Evolutionary conservation across 768 basidiomycete genomes (phyloP), one percentile per base, ranked within the genome.

Genomic region (Xerocomellus amylosporus): DNA sequence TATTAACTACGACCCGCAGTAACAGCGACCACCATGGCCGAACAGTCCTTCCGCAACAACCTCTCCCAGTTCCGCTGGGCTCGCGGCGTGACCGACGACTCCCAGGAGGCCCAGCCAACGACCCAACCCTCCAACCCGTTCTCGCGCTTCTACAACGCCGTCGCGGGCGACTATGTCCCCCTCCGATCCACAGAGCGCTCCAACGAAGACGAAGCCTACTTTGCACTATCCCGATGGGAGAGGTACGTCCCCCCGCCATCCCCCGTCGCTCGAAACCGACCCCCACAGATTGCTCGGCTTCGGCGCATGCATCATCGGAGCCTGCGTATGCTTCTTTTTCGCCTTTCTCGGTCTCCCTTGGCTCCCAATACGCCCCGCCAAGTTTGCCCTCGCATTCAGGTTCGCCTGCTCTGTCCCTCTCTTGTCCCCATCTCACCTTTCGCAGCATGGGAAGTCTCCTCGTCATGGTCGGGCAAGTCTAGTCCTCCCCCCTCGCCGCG

Each of bases 201-300:
- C 30, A 93, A 93, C 70, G 95, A 99, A 69, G 96, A 98, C 62
- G 93, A 98, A 66, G 95, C 96, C 3, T 96, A 88, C 80, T 92
- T 97, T 72, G 88, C 90, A 40, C 74, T 95, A 37, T 88, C 88
- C 49, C 79, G 94, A 72, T 98, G 96, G 96, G 96, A 98, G 69
- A 80, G 93, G 61, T 75, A n/a, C n/a, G n/a, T n/a, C n/a, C n/a
- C n/a, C n/a, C n/a, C n/a, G n/a, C n/a, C n/a, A n/a, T n/a, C n/a
- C n/a, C n/a, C n/a, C n/a, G n/a, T n/a, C n/a, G n/a, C n/a, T n/a
- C n/a, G n/a, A n/a, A n/a, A n/a, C n/a, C n/a, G n/a, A n/a, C n/a
- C n/a, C n/a, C n/a, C n/a, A n/a, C n/a, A n/a, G n/a, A n/a, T n/a
- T 99, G 58, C 74, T 98, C 14, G 97, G 93, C 8, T 99, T 99